A percentile compares a stretch with the other conserved stretches of the same genome.
Conservation (phyloP, 805 yeast genomes). For the Kodamaea fukazawae region DNA sequence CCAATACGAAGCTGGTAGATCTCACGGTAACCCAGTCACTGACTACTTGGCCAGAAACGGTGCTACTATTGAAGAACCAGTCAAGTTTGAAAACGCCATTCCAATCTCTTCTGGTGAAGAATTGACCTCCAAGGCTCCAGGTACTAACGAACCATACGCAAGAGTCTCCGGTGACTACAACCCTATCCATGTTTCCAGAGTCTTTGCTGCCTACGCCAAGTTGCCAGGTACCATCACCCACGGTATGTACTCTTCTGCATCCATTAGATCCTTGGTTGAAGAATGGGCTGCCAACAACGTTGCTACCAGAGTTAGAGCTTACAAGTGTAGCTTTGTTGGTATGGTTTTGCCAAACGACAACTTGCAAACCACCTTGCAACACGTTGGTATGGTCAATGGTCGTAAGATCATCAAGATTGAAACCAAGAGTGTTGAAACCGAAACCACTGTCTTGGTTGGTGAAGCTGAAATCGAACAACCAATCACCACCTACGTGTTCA, state of each 20-base stretch:
- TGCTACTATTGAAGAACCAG: conserved; percentile 89
- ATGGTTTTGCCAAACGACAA: conserved; percentile 97
- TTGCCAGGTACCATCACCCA: conserved; percentile 98
- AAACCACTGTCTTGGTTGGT: conserved; percentile 75
- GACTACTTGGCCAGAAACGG: conserved; percentile 93
- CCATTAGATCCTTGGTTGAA: conserved; percentile 92
- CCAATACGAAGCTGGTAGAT: conserved; percentile 83
- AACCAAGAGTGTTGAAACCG: conserved; percentile 80
- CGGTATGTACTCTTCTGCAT: conserved; percentile 98
- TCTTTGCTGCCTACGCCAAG: conserved; percentile 88
- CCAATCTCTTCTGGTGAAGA: conserved; percentile 71
- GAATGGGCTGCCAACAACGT: conserved; percentile 98
- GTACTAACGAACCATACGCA: conserved; percentile 94
- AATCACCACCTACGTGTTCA: conserved; percentile 90
- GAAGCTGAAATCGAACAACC: conserved; percentile 99
- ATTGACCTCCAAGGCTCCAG: conserved; percentile 78
- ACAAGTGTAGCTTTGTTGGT: conserved; percentile 85
- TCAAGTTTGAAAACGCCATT: conserved; percentile 83
- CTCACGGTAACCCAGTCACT: conserved; percentile 96
- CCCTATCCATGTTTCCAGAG: conserved; percentile 96
- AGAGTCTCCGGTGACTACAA: conserved; percentile 97
- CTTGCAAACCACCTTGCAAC: conserved; percentile 84
- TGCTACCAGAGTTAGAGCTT: conserved; percentile 93
- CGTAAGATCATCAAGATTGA: conserved; percentile 94
- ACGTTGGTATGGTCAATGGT: conserved; percentile 98